Percentiles rank a stretch among this genome's conserved stretches.
These are phyloP conservation scores for Phlebopus sp. DNA, from an alignment of 1,284 basidiomycete species.

Conservation along the genomic window DNA sequence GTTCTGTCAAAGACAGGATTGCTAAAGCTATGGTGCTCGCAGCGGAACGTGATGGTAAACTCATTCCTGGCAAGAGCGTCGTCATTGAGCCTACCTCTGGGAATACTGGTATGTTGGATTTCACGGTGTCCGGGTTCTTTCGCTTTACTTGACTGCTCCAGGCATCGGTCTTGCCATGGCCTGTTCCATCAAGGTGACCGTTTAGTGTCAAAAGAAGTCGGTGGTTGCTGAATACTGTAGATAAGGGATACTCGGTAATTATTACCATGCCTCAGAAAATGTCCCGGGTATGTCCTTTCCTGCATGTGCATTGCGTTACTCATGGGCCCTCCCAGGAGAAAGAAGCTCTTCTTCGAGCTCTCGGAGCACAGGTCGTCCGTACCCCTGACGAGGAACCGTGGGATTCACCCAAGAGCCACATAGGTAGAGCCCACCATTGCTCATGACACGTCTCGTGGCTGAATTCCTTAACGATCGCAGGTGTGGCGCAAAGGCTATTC, in stretches of 20 bases:
- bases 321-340: slow-evolving; percentile 63
- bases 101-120: slow-evolving; percentile 74
- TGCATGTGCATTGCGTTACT: background rate
- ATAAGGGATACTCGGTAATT: slow-evolving; percentile 88
- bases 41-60: slow-evolving; percentile 84
- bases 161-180: slow-evolving; percentile 92
- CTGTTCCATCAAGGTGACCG: slow-evolving; percentile 82
- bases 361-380: slow-evolving; percentile 92
- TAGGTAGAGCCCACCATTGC: slow-evolving; percentile 62
- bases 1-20: slow-evolving; percentile 94
- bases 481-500: slow-evolving; percentile 77
- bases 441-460: slow-evolving; percentile 58
- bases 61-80: slow-evolving; percentile 86
- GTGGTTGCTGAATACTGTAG: slow-evolving; percentile 72
- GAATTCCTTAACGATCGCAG: slow-evolving; percentile 80
- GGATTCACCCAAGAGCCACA: slow-evolving; percentile 84
- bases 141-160: slow-evolving; percentile 23
- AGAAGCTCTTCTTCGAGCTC: slow-evolving; percentile 85
- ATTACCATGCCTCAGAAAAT: slow-evolving; percentile 98
- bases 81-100: slow-evolving; percentile 94
- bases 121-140: background rate
- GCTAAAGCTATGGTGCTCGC: slow-evolving; percentile 96
- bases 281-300: slow-evolving; percentile 61
- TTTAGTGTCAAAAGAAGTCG: slow-evolving; percentile 11
- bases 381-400: slow-evolving; percentile 91